Conservation (phyloP, 192 early-diverging fungal genomes). For the Dimargaris cristalligena region DNA sequence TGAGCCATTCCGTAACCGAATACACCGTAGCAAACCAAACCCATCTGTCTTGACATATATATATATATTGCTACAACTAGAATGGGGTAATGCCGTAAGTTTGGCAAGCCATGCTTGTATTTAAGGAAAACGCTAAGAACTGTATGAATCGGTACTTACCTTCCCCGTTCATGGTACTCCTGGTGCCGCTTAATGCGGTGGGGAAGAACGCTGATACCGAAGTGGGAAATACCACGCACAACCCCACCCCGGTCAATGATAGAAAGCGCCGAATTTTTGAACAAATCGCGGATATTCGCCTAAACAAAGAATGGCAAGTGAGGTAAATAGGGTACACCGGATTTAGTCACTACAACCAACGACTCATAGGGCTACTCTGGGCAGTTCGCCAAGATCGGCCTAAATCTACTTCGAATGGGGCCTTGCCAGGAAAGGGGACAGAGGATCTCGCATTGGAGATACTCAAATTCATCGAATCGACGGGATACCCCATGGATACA, state of each 20-base stretch:
- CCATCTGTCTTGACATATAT: too few species aligned
- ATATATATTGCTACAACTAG: too few species aligned
- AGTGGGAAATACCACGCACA: conserved; percentile 64
- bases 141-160: too few species aligned
- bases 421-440: too few species aligned
- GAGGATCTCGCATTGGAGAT: neutral
- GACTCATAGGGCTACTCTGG: too few species aligned
- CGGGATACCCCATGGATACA: neutral
- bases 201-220: conserved; percentile 51
- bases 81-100: too few species aligned
- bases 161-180: conserved; percentile 48
- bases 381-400: too few species aligned
- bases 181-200: conserved; percentile 85
- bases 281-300: conserved; percentile 48
- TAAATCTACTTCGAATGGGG: too few species aligned
- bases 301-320: conserved; percentile 15
- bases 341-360: conserved; percentile 4
- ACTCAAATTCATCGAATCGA: neutral
- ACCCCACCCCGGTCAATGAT: conserved; percentile 76
- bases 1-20: too few species aligned
- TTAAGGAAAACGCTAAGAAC: too few species aligned
- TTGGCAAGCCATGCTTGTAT: too few species aligned
- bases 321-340: neutral
- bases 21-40: too few species aligned
- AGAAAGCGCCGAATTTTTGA: conserved; percentile 54